Conservation (phyloP, 805 yeast species). For the Nakazawaea holstii region DNA sequence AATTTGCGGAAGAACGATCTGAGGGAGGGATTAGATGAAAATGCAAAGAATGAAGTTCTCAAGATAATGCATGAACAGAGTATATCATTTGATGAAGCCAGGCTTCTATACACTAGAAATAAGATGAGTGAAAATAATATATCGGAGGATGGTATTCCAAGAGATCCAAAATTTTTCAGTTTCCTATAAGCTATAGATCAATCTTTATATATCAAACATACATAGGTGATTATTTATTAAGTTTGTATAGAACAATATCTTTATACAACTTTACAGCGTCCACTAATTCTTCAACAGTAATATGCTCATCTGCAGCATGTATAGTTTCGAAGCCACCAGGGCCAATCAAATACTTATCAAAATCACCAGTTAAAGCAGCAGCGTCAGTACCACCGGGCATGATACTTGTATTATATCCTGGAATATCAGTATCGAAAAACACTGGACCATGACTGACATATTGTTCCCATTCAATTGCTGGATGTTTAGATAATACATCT, state of each 20-base stretch:
- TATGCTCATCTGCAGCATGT: slow-evolving; percentile 42
- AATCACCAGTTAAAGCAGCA: slow-evolving; percentile 21
- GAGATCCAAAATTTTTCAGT: slow-evolving; percentile 11
- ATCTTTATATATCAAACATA: background rate
- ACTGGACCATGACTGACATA: slow-evolving; percentile 31
- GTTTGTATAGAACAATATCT: slow-evolving; percentile 23
- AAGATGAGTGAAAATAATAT: slow-evolving; percentile 47
- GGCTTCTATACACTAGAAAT: slow-evolving; percentile 43
- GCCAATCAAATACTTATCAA: slow-evolving; percentile 43
- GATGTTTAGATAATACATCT: slow-evolving; percentile 26
- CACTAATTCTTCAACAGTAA: slow-evolving; percentile 35
- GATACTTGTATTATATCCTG: slow-evolving; percentile 54
- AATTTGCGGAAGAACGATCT: slow-evolving; percentile 43
- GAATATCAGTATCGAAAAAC: slow-evolving; percentile 50
- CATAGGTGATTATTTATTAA: background rate
- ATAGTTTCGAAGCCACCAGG: slow-evolving; percentile 51
- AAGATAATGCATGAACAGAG: slow-evolving; percentile 46
- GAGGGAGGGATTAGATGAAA: slow-evolving; percentile 57
- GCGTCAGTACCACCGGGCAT: slow-evolving; percentile 42
- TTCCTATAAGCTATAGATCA: slow-evolving; percentile 3
- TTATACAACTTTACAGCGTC: slow-evolving; percentile 47
- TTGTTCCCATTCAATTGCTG: slow-evolving; percentile 19
- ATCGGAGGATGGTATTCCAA: slow-evolving; percentile 14
- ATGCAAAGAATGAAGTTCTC: slow-evolving; percentile 45
- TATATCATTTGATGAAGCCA: slow-evolving; percentile 64